Percentiles rank a stretch among this genome's conserved stretches.
Conservation (phyloP, 1,284 basidiomycete genomes). For the Pulveroboletus ridleyi region DNA sequence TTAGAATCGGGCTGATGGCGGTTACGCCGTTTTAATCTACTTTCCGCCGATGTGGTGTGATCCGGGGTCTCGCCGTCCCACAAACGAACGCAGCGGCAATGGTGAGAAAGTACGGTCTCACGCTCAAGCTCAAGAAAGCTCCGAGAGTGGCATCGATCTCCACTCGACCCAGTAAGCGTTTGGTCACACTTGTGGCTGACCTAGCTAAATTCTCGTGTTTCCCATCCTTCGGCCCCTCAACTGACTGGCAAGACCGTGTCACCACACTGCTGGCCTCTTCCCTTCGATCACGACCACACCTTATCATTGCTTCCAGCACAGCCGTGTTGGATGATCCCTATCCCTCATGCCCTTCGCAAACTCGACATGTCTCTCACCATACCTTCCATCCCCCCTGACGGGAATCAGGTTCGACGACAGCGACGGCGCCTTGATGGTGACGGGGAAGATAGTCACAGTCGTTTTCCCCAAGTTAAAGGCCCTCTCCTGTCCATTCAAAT, state of each 20-base stretch:
- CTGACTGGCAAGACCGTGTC: slow-evolving; percentile 81
- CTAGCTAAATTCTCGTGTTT: slow-evolving; percentile 3
- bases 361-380: slow-evolving; percentile 23
- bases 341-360: slow-evolving; percentile 9
- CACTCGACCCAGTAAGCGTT: slow-evolving; percentile 63
- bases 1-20: too few relatives aligned
- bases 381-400: slow-evolving; percentile 20
- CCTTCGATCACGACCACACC: slow-evolving; percentile 17
- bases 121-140: slow-evolving; percentile 32
- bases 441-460: slow-evolving; percentile 11
- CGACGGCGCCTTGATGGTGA: slow-evolving; percentile 37
- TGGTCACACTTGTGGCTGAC: slow-evolving; percentile 1
- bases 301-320: slow-evolving; percentile 15
- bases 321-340: slow-evolving; percentile 27
- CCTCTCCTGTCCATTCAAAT: slow-evolving; percentile 26
- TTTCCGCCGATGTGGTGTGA: too few relatives aligned
- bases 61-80: too few relatives aligned
- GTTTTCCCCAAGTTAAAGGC: slow-evolving; percentile 29
- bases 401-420: slow-evolving; percentile 36
- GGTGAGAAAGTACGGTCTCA: slow-evolving; percentile 32
- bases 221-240: slow-evolving; percentile 61
- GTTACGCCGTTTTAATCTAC: too few relatives aligned
- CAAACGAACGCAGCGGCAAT: too few relatives aligned
- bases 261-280: slow-evolving; percentile 46
- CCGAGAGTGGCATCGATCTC: slow-evolving; percentile 42